Percentiles rank a stretch among this genome's conserved stretches.
phyloP scores from a whole-genome alignment of 495 filamentous ascomycete genomes.

The Viridothelium virens region DNA sequence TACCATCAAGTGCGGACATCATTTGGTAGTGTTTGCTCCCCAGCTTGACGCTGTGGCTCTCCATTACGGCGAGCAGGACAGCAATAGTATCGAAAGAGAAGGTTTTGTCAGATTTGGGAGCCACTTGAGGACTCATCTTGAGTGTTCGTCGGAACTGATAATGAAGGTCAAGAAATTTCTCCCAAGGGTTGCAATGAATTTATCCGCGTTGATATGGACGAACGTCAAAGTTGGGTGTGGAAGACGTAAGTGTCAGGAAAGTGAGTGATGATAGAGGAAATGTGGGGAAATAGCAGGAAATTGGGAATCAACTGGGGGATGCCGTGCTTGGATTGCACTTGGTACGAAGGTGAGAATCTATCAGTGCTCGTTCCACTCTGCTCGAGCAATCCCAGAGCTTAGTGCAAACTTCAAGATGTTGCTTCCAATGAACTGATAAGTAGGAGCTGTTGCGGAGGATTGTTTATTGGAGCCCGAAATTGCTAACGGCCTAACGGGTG shows the following conservation, averaged over 20 bases:
- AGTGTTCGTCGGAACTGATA: not conserved
- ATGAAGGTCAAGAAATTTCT: too few relatives aligned
- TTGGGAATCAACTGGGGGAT: too few relatives aligned
- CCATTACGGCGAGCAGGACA: slow-evolving; percentile 11
- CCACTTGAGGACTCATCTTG: not conserved
- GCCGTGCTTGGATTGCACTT: too few relatives aligned
- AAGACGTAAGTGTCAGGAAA: not conserved
- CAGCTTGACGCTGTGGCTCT: not conserved
- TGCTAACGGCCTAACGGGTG: too few relatives aligned
- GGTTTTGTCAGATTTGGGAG: slow-evolving; percentile 4
- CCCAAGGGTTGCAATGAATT: too few relatives aligned
- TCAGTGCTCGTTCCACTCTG: too few relatives aligned
- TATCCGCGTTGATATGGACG: not conserved
- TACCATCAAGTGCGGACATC: slow-evolving; percentile 12
- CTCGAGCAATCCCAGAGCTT: too few relatives aligned
- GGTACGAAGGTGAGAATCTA: too few relatives aligned
- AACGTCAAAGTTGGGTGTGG: not conserved
- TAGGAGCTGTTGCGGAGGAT: too few relatives aligned
- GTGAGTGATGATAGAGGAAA: not conserved
- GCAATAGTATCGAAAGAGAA: slow-evolving; percentile 16
- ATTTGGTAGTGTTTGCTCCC: slow-evolving; percentile 10
- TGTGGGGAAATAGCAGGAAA: not conserved
- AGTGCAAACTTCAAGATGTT: too few relatives aligned
- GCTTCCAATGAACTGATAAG: too few relatives aligned
- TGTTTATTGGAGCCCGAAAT: too few relatives aligned